phyloP scores from a whole-genome alignment of 176 grass and related monocot species.

The Cenchrus purpureus region DNA sequence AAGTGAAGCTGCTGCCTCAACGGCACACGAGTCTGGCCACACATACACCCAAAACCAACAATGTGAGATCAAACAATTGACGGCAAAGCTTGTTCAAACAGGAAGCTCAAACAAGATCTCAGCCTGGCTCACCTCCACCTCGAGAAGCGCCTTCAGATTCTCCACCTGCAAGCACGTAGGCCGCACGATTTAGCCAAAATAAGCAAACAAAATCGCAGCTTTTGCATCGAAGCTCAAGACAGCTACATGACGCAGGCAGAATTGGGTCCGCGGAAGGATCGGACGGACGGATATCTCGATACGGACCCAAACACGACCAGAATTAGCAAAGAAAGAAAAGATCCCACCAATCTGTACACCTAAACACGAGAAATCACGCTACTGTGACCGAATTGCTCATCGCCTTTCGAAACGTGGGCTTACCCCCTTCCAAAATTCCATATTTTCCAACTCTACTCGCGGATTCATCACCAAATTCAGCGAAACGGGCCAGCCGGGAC shows the following conservation, averaged over 20 bases:
- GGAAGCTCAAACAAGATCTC: neutral
- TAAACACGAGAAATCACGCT: neutral
- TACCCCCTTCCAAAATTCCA: neutral
- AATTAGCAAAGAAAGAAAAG: slow-evolving; percentile 14
- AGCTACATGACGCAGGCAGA: neutral
- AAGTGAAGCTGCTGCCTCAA: slow-evolving; percentile 76
- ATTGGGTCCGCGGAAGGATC: neutral
- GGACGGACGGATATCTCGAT: neutral
- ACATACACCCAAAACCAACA: slow-evolving; percentile 33
- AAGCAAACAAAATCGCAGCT: neutral
- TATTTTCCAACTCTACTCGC: neutral
- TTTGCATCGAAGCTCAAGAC: neutral
- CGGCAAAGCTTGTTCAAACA: neutral
- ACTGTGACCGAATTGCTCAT: neutral
- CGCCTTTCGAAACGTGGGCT: neutral
- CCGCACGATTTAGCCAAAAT: slow-evolving; percentile 14
- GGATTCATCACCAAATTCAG: neutral
- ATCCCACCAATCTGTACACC: slow-evolving; percentile 19
- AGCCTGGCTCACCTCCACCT: slow-evolving; percentile 79
- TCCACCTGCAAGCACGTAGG: slow-evolving; percentile 64
- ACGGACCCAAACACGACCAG: neutral
- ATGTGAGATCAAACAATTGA: slow-evolving; percentile 45
- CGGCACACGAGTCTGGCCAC: slow-evolving; percentile 62
- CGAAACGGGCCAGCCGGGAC: neutral
- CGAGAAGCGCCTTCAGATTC: slow-evolving; percentile 94